Base-by-base conservation (phyloP, 768 basidiomycete genomes). In the Psilocybe cubensis region DNA sequence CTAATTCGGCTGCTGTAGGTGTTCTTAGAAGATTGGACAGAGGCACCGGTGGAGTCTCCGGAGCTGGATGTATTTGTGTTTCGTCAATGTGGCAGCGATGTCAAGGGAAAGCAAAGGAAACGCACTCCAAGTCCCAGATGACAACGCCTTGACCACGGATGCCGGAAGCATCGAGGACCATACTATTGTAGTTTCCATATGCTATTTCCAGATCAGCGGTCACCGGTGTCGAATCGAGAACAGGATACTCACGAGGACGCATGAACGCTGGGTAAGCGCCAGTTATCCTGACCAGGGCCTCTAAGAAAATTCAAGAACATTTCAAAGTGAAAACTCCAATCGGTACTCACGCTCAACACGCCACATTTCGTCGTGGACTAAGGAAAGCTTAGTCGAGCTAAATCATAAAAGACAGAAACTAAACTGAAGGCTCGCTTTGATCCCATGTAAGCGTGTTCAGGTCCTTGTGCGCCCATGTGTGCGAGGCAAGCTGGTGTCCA, bases 401-500 rank as follows among this genome's bases (percentile, higher is more conserved):
- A 20, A 29, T 11, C 11, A 17, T 38, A 45, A 20, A 14, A 10
- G 24, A n/a, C 3, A 31, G 11, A 3, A 53, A 14, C n/a, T n/a
- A 6, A 12, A 62, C 27, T 49, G 25, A 27, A 31, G 12, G 46
- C 65, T 23, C 60, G 75, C 75, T 64, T 54, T 73, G 60, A 55
- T 71, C 66, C 63, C 63, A 66, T 20, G 66, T 63, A 29, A 81
- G 63, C 2, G 58, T 71, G 7, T 69, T 68, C 1, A 82, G 66
- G 56, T 79, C 68, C 10, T 61, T 57, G 56, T 82, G 81, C 11
- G 65, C 58, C 81, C 81, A 82, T 21, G 79, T 80, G 60, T 82
- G 81, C n/a, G 79, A 79, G 4, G 69, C 79, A 46, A 81, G 62
- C 63, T 77, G 74, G 57, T 80, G 79, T 5, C 80, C 80, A 18